These are phyloP conservation scores for Trichoderma polysporum DNA, from an alignment of 2,329 filamentous ascomycete species.

Conservation along the genomic window DNA sequence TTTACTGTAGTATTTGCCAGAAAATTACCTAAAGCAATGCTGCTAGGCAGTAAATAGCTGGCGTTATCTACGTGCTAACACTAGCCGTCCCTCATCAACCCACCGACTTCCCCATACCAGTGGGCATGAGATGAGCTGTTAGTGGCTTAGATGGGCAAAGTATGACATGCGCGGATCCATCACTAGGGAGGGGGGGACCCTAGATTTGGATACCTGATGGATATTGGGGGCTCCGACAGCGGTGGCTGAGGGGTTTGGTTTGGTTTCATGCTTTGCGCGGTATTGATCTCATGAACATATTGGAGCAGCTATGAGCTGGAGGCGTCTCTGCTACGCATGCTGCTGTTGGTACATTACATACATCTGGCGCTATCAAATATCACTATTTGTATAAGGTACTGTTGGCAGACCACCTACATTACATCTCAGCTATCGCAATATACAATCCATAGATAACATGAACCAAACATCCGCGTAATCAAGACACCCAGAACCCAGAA, in stretches of 20 bases:
- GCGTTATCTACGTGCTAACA: neutral
- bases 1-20: neutral
- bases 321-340: neutral
- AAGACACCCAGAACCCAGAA: too few relatives aligned
- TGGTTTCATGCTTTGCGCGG: neutral
- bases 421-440: too few relatives aligned
- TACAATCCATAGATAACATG: too few relatives aligned
- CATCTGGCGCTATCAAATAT: too few relatives aligned
- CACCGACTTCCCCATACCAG: neutral
- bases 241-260: neutral
- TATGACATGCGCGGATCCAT: slow-evolving; percentile 5
- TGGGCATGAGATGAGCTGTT: neutral
- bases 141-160: neutral
- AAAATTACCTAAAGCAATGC: slow-evolving; percentile 1
- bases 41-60: neutral
- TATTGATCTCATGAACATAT: neutral
- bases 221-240: neutral
- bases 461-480: too few relatives aligned
- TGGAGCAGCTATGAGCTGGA: neutral
- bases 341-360: too few relatives aligned
- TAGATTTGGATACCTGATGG: slow-evolving; percentile 9
- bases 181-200: neutral
- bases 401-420: too few relatives aligned
- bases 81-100: neutral
- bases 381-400: too few relatives aligned